Evolutionary conservation across 2,329 filamentous ascomycete genomes (phyloP).

Genomic region (Hypoxylon sp.): DNA sequence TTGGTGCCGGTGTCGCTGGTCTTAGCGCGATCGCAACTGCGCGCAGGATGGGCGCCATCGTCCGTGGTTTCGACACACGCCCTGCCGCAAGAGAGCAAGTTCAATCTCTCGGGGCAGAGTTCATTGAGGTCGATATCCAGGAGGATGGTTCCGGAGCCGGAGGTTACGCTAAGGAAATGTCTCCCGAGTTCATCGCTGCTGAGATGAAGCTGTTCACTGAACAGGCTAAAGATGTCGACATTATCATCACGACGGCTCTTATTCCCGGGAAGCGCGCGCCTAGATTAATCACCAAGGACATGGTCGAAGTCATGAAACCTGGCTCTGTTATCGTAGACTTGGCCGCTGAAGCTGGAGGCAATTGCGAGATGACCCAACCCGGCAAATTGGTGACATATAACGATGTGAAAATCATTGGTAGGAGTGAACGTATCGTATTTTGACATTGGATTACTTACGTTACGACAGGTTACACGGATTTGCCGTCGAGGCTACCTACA

Average conservation of each 20-base stretch:
- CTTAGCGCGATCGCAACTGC: slow-evolving; percentile 90
- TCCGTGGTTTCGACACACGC: slow-evolving; percentile 91
- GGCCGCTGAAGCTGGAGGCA: slow-evolving; percentile 88
- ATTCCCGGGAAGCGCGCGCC: slow-evolving; percentile 88
- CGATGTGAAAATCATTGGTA: slow-evolving; percentile 86
- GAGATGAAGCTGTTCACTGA: slow-evolving; percentile 94
- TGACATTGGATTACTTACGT: slow-evolving; percentile 45
- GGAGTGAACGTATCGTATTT: slow-evolving; percentile 43
- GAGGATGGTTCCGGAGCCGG: slow-evolving; percentile 88
- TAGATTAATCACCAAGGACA: slow-evolving; percentile 83
- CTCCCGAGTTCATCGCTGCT: slow-evolving; percentile 90
- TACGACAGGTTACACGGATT: slow-evolving; percentile 79
- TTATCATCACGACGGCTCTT: slow-evolving; percentile 91
- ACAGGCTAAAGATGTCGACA: slow-evolving; percentile 89
- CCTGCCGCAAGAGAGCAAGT: slow-evolving; percentile 90
- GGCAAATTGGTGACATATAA: slow-evolving; percentile 79
- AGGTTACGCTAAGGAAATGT: slow-evolving; percentile 95
- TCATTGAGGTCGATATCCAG: slow-evolving; percentile 85
- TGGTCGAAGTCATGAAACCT: slow-evolving; percentile 88
- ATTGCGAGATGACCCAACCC: slow-evolving; percentile 84
- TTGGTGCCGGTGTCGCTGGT: slow-evolving; percentile 90
- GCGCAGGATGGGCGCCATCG: slow-evolving; percentile 87
- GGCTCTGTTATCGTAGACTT: slow-evolving; percentile 91
- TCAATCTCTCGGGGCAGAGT: slow-evolving; percentile 89
- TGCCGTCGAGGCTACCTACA: slow-evolving; percentile 87